These are phyloP conservation scores for Candida nitratophila DNA, from an alignment of 805 yeast species.

Conservation along the genomic window DNA sequence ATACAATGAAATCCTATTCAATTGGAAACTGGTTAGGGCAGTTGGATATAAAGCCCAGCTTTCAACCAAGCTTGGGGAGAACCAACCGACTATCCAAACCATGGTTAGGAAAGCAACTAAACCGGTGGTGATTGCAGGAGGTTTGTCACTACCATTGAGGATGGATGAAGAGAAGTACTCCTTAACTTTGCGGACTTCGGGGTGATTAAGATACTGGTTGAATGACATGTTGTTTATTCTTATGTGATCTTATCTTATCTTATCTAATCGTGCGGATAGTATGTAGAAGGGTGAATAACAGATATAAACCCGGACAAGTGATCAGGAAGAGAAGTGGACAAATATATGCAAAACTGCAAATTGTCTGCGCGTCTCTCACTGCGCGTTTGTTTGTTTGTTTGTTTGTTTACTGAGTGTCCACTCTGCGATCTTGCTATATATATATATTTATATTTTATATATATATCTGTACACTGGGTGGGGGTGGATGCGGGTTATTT, in stretches of 20 bases:
- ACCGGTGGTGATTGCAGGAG: conserved; percentile 53
- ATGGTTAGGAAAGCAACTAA: conserved; percentile 45
- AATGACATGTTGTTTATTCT: neutral
- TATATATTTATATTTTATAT: neutral
- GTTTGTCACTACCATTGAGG: neutral
- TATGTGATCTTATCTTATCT: neutral
- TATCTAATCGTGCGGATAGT: too few species aligned
- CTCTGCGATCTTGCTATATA: too few species aligned
- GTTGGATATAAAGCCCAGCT: conserved; percentile 47
- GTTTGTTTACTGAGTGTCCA: neutral
- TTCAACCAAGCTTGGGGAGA: conserved; percentile 23
- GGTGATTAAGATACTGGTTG: neutral
- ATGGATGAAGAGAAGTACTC: neutral
- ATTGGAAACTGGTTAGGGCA: conserved; percentile 40
- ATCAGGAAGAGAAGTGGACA: too few species aligned
- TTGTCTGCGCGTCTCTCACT: too few species aligned
- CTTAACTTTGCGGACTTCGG: neutral
- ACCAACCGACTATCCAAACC: conserved; percentile 31
- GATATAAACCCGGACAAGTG: too few species aligned
- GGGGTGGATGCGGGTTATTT: too few species aligned
- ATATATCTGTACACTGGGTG: too few species aligned
- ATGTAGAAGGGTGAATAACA: too few species aligned
- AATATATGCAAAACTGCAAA: too few species aligned
- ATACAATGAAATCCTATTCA: conserved; percentile 59
- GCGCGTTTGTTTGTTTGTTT: neutral